These are phyloP conservation scores for Lentinula novae-zelandiae DNA, from an alignment of 1,284 basidiomycete species.

Conservation along the genomic window DNA sequence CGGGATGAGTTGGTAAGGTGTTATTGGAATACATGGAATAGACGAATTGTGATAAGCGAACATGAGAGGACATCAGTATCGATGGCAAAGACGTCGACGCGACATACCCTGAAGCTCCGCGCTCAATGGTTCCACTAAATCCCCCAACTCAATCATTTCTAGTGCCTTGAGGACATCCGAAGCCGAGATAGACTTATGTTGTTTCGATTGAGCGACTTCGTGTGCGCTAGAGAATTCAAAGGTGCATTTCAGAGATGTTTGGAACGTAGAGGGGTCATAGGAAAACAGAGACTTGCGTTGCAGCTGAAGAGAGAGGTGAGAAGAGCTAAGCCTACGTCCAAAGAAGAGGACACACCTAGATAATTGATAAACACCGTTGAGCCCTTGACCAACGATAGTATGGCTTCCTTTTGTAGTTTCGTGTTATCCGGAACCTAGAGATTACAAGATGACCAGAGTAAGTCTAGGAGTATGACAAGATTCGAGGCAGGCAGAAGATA, in stretches of 20 bases:
- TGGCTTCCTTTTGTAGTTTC: constrained; percentile 85
- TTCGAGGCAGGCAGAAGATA: not conserved
- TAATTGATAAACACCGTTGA: constrained; percentile 93
- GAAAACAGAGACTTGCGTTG: constrained; percentile 48
- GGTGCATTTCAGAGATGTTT: constrained; percentile 15
- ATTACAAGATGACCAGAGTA: not conserved
- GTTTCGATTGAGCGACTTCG: constrained; percentile 79
- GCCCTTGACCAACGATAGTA: constrained; percentile 76
- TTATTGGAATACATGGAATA: too few species aligned
- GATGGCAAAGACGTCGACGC: not conserved
- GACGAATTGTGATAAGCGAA: too few species aligned
- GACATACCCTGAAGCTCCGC: constrained; percentile 66
- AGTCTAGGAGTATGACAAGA: not conserved
- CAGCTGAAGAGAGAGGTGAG: constrained; percentile 37
- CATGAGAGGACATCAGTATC: too few species aligned
- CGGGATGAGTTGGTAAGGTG: too few species aligned
- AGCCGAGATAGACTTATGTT: constrained; percentile 86
- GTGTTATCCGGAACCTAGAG: constrained; percentile 76
- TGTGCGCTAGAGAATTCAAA: constrained; percentile 58
- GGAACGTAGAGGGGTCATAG: not conserved
- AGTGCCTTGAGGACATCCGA: constrained; percentile 87
- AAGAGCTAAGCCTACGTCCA: constrained; percentile 1
- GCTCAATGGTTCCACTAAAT: constrained; percentile 67
- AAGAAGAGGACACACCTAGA: constrained; percentile 54
- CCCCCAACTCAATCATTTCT: constrained; percentile 76